Evolutionary conservation across 495 filamentous ascomycete species (phyloP), one percentile per base, ranked within the genome.

Genomic region (Aspergillus conjunctus): DNA sequence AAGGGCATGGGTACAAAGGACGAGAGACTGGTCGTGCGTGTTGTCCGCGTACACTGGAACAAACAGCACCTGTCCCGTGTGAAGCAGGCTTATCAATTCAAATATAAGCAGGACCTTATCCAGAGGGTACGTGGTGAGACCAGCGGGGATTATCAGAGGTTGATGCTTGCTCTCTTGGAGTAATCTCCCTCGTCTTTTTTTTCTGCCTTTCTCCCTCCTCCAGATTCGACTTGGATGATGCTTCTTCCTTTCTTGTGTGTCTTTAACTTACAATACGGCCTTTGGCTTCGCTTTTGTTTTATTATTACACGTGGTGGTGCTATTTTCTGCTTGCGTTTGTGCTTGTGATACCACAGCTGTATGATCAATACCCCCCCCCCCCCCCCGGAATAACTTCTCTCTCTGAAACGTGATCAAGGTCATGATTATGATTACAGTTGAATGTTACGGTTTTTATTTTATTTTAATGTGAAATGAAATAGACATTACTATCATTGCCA

Each of bases 1-100:
- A 82, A 84, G 9, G 94, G 93, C 0, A 61, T 87, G 54, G 93
- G 93, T 0, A 98, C 93, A 1, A 93, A 93, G 71, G 93, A 98
- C 62, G 79, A 88, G 26, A 74, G 89, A 41, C 76, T 98, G n/a
- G 81, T 92, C 33, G 79, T 85, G 22, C 76, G 93, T 11, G 80
- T 92, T 11, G 83, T 96, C 7, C 80, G 89, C 37, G 69, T 82
- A 32, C 92, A 97, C 66, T 98, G 93, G 93, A 81, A 96, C 60
- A 80, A 78, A 14, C 71, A 77, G 33, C 82, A 91, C 68, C 80
- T 92, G 80, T 79, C 83, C 17, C 84, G 87, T 62, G 88, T 97
- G 6, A 89, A 88, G 74, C 77, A 75, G 0, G 90, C 88, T 20
- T 97, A 92, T 73, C 74, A 81, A 63, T 79, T 85, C 52, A 75